Base-by-base conservation (phyloP, 306 rosid species). In the Oemleria cerasiformis region DNA sequence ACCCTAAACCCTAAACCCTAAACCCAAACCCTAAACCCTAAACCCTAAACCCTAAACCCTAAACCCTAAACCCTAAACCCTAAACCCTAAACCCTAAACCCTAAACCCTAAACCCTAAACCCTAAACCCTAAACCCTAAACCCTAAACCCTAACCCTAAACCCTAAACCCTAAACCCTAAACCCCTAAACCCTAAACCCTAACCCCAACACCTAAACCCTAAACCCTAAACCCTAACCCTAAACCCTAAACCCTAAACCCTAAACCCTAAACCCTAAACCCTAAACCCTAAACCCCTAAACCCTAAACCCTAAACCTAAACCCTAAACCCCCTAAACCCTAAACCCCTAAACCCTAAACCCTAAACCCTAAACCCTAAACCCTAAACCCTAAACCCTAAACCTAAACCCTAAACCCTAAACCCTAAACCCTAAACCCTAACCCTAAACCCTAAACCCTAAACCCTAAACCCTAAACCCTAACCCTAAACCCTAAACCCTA, bases 311-410 rank as follows among this genome's bases (percentile, higher is more conserved):
- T 5, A 43, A 60, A 73, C 78, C 44, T 15, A 66, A 66, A 56
- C 73, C 78, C 68, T 59, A 67, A 75, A 75, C 51, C 70, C 63
- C 2, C n/a, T 16, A 68, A 76, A 48, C 75, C 80, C 63, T 20
- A 68, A 76, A 45, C 54, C 66, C 48, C 51, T 67, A 25, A 25
- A 25, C 30, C 30, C 58, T 43, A 58, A 71, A 58, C 67, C 75
- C 57, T n/a, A 56, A 58, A 71, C 66, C 67, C 66, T 13, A 40
- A 71, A 73, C 66, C 75, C 66, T 30, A 71, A 71, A 57, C 75
- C 75, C 75, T 43, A 57, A 57, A 49, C 68, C 68, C 19, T 3
- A 63, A 63, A 49, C 68, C 68, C 19, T 40, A 63, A 63, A 49
- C 67, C 75, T 42, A 39, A 70, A 43, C 48, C 74, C 75, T 44